phyloP scores from a whole-genome alignment of 345 rosid species.

The Hibiscus mutabilis region DNA sequence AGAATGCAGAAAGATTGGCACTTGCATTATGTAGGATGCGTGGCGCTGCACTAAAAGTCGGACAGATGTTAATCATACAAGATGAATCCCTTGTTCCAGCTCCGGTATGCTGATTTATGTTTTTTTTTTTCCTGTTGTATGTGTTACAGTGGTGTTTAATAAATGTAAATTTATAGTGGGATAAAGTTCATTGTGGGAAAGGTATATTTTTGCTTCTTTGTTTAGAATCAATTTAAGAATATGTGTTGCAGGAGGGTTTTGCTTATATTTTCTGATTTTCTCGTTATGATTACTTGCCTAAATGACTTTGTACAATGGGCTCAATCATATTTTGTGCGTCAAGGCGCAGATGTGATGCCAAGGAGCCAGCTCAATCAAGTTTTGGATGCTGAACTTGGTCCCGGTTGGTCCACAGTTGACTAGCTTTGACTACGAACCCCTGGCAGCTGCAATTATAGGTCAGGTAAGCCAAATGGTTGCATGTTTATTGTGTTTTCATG shows the following conservation, averaged over 20 bases:
- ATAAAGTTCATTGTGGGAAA: not conserved
- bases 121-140: not conserved
- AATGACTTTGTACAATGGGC: not conserved
- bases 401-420: constrained; percentile 65
- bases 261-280: not conserved
- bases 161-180: not conserved
- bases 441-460: constrained; percentile 97
- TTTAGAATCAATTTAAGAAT: no score
- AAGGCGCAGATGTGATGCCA: constrained; percentile 99
- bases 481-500: not conserved
- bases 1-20: constrained; percentile 93
- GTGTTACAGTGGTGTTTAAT: constrained; percentile 3
- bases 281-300: not conserved
- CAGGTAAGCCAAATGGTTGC: constrained; percentile 44
- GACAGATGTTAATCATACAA: constrained; percentile 96
- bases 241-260: not conserved
- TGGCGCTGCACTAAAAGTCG: constrained; percentile 94
- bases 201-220: no score
- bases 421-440: constrained; percentile 90
- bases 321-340: constrained; percentile 49
- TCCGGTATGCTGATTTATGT: constrained; percentile 43
- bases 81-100: constrained; percentile 98
- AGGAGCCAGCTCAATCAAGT: constrained; percentile 83
- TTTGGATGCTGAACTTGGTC: constrained; percentile 77
- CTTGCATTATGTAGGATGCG: constrained; percentile 93